Conservation (phyloP, 2,329 filamentous ascomycete genomes). For the Microsporum audouinii region DNA sequence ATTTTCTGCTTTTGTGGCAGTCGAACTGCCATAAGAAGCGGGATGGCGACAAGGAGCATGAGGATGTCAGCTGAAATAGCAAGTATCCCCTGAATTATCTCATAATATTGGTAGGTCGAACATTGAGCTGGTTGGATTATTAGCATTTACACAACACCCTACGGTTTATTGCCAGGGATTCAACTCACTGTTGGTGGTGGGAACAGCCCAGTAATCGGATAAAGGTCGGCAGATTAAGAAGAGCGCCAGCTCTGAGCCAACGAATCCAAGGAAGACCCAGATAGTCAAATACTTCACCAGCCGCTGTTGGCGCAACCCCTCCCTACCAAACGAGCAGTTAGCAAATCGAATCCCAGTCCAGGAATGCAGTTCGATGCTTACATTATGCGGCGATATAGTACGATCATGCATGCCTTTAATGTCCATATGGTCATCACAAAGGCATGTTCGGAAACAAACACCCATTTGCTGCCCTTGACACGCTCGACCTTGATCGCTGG, state of each 20-base stretch:
- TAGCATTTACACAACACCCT: neutral
- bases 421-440: constrained; percentile 47
- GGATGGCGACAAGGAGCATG: constrained; percentile 36
- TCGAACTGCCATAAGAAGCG: constrained; percentile 31
- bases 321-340: constrained; percentile 11
- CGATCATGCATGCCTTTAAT: constrained; percentile 43
- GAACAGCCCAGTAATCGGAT: neutral
- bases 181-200: neutral
- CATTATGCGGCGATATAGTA: constrained; percentile 44
- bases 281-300: constrained; percentile 28
- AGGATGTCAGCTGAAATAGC: constrained; percentile 34
- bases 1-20: constrained; percentile 35
- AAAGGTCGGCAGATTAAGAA: constrained; percentile 41
- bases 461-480: constrained; percentile 48
- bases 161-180: neutral
- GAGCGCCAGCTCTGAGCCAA: constrained; percentile 40
- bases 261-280: constrained; percentile 38
- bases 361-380: constrained; percentile 15
- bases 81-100: constrained; percentile 30
- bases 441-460: constrained; percentile 50
- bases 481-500: constrained; percentile 34
- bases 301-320: constrained; percentile 26
- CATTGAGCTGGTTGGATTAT: constrained; percentile 17
- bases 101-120: constrained; percentile 35
- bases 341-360: neutral